Base-by-base conservation (phyloP, 129 eudicot genomes). In the Dittrichia graveolens region DNA sequence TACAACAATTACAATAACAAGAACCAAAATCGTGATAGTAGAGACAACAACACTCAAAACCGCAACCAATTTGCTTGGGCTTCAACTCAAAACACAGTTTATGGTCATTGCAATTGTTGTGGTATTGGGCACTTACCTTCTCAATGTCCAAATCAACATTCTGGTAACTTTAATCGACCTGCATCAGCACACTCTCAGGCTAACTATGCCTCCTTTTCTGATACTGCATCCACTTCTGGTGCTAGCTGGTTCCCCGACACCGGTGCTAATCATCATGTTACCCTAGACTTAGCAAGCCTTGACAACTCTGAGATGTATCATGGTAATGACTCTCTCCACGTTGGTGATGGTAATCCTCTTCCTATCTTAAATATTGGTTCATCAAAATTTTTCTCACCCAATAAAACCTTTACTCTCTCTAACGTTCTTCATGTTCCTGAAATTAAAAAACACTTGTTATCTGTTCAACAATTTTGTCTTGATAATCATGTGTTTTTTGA, bases 51-150 rank as follows among this genome's bases (percentile, higher is more conserved):
- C 7, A 42, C 41, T 10, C 3, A 2, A 5, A 34, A 34, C 13
- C 19, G 13, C 14, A 3, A 31, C 5, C 45, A 67, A 2, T 67
- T 35, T 8, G 37, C 31, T 3, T 67, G 72, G 43, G 72, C 59
- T 6, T 67, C 72, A 4, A 48, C 59, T 4, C 46, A 67, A 48
- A 67, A 48, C 34, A 48, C 35, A 6, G 8, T 67, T 0, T 67
- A 67, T 67, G 72, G 58, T 6, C 72, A 67, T 0, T 67, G 45
- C 7, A 66, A 65, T 8, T 0, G 54, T 24, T 24, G 70, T 43
- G 70, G 70, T 3, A 46, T 45, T 1, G 57, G 31, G 5, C 13
- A 67, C 8, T 41, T 65, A 18, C 55, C 56, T 3, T 65, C 56
- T 19, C 31, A 48, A n/a, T 46, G 72, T 13, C 71, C 71, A 5